Conservation (phyloP, 163 green algal species). For the Smithsoniella earleae region DNA sequence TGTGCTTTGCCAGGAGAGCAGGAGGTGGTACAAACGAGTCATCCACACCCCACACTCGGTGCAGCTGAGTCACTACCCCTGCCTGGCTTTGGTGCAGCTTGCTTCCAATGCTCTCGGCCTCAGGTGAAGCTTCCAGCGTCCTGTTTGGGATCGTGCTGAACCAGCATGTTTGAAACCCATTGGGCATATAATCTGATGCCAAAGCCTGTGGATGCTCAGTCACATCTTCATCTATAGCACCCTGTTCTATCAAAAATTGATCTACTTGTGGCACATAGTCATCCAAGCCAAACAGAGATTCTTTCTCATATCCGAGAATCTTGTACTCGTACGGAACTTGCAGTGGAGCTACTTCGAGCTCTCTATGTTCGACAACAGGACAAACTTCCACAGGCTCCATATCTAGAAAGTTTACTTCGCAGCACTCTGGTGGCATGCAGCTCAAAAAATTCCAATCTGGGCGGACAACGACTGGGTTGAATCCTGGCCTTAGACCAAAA, state of each 20-base stretch:
- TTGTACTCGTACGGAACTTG: neutral
- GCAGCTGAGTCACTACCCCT: neutral
- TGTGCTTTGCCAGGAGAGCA: neutral
- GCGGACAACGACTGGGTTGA: neutral
- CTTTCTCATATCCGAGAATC: neutral
- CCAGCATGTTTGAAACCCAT: neutral
- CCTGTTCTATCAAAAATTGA: neutral
- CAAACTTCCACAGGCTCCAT: slow-evolving; percentile 6
- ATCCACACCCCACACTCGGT: neutral
- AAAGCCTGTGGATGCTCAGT: neutral
- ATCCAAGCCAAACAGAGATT: neutral
- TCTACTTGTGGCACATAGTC: slow-evolving; percentile 6
- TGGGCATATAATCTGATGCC: neutral
- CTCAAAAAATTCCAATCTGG: neutral
- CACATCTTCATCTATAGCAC: neutral
- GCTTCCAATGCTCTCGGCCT: neutral
- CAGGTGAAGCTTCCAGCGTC: neutral
- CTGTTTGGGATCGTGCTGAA: neutral
- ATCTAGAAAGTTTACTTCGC: neutral
- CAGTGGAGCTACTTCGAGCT: neutral
- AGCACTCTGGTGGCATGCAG: neutral
- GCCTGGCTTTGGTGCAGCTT: neutral
- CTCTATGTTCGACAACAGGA: too few species aligned
- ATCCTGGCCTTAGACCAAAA: neutral
- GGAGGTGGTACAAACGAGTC: neutral